Evolutionary conservation across 2,329 filamentous ascomycete species (phyloP).

Genomic region (Malbranchea zuffiana): DNA sequence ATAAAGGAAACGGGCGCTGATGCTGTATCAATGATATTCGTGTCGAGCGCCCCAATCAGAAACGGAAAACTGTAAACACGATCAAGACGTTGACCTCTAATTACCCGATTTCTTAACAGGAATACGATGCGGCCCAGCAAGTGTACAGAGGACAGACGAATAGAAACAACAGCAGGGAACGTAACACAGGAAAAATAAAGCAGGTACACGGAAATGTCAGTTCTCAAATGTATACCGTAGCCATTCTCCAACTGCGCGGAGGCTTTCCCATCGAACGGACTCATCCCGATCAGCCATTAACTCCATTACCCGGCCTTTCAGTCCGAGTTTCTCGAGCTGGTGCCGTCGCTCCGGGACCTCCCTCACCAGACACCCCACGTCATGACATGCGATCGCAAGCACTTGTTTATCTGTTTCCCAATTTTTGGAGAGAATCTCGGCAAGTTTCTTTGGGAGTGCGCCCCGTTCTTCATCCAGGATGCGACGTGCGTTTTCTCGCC

Average conservation of each 20-base stretch:
- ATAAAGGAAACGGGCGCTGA: no score
- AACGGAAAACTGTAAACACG: no score
- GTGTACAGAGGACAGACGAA: no score
- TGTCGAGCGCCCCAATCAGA: no score
- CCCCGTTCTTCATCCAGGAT: conserved; percentile 78
- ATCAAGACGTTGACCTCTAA: no score
- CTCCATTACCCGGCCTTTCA: conserved; percentile 85
- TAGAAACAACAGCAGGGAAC: no score
- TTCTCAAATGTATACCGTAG: conserved; percentile 57
- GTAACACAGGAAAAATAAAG: no score
- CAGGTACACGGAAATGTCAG: no score
- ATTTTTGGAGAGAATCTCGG: conserved; percentile 72
- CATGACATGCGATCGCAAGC: conserved; percentile 84
- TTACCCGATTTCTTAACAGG: no score
- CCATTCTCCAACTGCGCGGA: conserved; percentile 73
- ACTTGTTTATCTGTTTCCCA: conserved; percentile 80
- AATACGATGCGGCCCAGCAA: no score
- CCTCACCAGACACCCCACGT: conserved; percentile 77
- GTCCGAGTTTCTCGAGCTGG: conserved; percentile 68
- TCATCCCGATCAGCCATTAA: conserved; percentile 85
- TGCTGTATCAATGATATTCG: no score
- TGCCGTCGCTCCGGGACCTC: conserved; percentile 75
- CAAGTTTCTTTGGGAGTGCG: conserved; percentile 65
- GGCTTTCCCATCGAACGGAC: conserved; percentile 81
- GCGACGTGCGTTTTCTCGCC: conserved; percentile 79